Evolutionary conservation across 192 early-diverging fungal genomes (phyloP).

Genomic region (Coemansia sp.): DNA sequence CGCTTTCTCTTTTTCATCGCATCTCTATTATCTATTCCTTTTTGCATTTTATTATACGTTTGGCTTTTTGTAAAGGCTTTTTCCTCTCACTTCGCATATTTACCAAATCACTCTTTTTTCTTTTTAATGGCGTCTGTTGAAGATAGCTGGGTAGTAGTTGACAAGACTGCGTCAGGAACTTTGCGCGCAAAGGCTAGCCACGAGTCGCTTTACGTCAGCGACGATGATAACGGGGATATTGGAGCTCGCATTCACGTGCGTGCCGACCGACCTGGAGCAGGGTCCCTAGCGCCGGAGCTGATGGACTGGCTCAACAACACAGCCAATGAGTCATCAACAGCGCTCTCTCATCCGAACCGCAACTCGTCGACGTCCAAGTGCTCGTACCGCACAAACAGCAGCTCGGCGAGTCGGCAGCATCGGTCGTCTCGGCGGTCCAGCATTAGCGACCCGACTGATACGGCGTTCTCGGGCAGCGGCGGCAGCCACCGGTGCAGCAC

Average conservation of each 20-base stretch:
- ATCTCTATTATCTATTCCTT: not conserved
- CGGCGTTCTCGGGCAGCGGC: not conserved
- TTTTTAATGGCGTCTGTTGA: constrained; percentile 15
- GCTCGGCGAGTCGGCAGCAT: constrained; percentile 43
- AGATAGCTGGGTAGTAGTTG: constrained; percentile 55
- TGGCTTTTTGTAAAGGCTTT: not conserved
- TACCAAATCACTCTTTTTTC: not conserved
- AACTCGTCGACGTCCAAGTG: constrained; percentile 36
- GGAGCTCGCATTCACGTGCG: constrained; percentile 46
- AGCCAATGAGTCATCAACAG: constrained; percentile 34
- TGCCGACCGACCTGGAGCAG: not conserved
- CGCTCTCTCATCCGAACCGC: constrained; percentile 30
- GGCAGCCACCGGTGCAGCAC: not conserved
- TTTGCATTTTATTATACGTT: constrained; percentile 2
- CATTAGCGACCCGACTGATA: not conserved
- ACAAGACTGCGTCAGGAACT: constrained; percentile 43
- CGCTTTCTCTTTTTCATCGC: not conserved
- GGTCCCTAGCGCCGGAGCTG: constrained; percentile 39
- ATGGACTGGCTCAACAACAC: constrained; percentile 48
- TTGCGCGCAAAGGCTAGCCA: constrained; percentile 51
- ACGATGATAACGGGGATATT: not conserved
- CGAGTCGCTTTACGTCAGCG: constrained; percentile 46
- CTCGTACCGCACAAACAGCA: constrained; percentile 50
- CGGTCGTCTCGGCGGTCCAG: constrained; percentile 37
- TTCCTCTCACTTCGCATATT: not conserved